These are phyloP conservation scores for Solanum aculeatissimum DNA, from an alignment of 305 asterid genomes.

Conservation along the genomic window DNA sequence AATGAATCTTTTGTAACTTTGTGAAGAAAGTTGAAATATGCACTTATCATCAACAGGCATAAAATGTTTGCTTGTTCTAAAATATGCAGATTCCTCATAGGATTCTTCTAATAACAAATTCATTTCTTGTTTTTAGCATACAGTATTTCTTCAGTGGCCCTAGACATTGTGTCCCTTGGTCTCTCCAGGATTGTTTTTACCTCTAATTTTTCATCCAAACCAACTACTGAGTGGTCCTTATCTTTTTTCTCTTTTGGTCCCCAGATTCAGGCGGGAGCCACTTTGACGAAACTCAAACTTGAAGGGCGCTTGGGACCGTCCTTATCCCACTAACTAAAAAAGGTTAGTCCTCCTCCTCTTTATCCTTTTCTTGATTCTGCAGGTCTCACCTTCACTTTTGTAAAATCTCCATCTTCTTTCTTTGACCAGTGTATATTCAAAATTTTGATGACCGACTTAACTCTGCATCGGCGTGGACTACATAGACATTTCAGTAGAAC, in stretches of 20 bases:
- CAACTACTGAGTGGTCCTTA: neutral
- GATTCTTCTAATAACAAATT: neutral
- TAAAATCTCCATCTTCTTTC: conserved; percentile 21
- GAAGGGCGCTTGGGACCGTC: conserved; percentile 41
- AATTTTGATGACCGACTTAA: conserved; percentile 27
- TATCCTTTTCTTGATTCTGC: conserved; percentile 29
- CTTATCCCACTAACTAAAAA: conserved; percentile 45
- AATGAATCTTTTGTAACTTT: neutral
- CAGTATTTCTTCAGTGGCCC: neutral
- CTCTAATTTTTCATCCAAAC: neutral
- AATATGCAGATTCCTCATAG: neutral
- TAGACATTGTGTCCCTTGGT: neutral
- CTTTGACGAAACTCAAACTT: conserved; percentile 30
- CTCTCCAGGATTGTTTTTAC: neutral
- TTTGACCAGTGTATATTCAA: conserved; percentile 45
- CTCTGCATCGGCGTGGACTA: conserved; percentile 6
- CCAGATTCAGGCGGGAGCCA: conserved; percentile 23
- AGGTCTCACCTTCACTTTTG: conserved; percentile 12
- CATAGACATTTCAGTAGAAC: conserved; percentile 2
- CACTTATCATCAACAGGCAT: neutral
- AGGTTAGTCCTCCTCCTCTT: conserved; percentile 31
- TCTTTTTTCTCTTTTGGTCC: conserved; percentile 14
- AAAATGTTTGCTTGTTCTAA: neutral
- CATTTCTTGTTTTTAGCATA: neutral
- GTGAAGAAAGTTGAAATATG: neutral